phyloP scores from a whole-genome alignment of 2,329 filamentous ascomycete species.

The Tolypocladium album region DNA sequence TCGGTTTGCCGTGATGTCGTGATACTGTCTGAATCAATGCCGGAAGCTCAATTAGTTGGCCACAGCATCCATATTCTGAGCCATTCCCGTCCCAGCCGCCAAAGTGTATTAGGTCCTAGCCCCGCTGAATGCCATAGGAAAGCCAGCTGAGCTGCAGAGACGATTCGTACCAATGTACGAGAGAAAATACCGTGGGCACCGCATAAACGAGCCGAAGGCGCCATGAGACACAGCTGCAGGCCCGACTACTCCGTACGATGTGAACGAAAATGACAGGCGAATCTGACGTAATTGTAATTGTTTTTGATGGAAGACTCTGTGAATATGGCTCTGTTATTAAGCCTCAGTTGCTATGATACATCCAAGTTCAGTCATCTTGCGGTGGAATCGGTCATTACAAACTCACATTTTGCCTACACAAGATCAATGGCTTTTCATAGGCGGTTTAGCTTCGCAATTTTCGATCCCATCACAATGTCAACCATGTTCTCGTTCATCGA shows the following conservation, averaged over 20 bases:
- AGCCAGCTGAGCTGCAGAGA: background rate
- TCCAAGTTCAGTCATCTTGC: too few species aligned
- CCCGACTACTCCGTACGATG: background rate
- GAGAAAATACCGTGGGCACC: background rate
- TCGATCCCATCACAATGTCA: background rate
- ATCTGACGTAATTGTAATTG: background rate
- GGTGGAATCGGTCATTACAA: background rate
- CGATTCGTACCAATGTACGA: background rate
- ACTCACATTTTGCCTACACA: background rate
- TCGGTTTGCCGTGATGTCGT: background rate
- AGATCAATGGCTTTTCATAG: background rate
- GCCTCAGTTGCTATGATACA: too few species aligned
- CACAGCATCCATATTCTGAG: too few species aligned
- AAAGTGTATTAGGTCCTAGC: too few species aligned
- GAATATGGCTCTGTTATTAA: background rate
- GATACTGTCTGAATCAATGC: too few species aligned
- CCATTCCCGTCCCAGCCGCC: too few species aligned
- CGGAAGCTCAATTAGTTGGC: background rate
- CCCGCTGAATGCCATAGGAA: background rate
- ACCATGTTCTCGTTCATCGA: background rate
- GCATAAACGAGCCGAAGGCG: background rate
- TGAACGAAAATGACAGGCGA: background rate
- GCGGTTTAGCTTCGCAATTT: background rate
- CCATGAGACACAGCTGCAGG: background rate
- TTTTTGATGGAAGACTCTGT: background rate